Conservation (phyloP, 768 basidiomycete genomes). For the Lactifluus piperatus region DNA sequence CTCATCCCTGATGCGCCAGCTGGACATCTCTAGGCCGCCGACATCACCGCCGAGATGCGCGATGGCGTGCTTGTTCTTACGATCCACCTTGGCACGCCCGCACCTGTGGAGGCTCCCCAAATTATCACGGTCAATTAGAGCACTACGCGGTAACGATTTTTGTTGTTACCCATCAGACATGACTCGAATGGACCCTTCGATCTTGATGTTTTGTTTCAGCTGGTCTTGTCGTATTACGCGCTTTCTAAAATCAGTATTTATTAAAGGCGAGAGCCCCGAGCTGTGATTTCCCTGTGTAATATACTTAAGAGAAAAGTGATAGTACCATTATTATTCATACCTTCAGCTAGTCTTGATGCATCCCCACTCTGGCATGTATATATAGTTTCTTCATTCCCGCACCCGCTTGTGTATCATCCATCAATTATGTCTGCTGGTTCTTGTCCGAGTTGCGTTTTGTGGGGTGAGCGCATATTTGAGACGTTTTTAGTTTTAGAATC, state of each 20-base stretch:
- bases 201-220: neutral
- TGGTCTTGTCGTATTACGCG: neutral
- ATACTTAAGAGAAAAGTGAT: neutral
- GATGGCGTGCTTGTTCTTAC: slow-evolving; percentile 53
- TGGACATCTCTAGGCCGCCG: slow-evolving; percentile 35
- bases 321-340: neutral
- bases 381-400: neutral
- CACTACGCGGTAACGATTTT: neutral
- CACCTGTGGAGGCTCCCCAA: slow-evolving; percentile 37
- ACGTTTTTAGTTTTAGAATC: neutral
- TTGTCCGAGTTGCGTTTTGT: neutral
- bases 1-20: slow-evolving; percentile 20
- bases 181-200: neutral
- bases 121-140: slow-evolving; percentile 37
- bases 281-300: neutral
- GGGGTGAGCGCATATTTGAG: neutral
- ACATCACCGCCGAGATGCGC: slow-evolving; percentile 46
- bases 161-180: neutral
- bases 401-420: slow-evolving; percentile 2
- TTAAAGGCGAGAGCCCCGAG: neutral
- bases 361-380: slow-evolving; percentile 4
- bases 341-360: neutral
- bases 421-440: neutral
- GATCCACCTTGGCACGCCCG: slow-evolving; percentile 42
- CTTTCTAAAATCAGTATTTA: neutral